phyloP scores from a whole-genome alignment of 441 rosid genomes.

The Erodium trifolium region DNA sequence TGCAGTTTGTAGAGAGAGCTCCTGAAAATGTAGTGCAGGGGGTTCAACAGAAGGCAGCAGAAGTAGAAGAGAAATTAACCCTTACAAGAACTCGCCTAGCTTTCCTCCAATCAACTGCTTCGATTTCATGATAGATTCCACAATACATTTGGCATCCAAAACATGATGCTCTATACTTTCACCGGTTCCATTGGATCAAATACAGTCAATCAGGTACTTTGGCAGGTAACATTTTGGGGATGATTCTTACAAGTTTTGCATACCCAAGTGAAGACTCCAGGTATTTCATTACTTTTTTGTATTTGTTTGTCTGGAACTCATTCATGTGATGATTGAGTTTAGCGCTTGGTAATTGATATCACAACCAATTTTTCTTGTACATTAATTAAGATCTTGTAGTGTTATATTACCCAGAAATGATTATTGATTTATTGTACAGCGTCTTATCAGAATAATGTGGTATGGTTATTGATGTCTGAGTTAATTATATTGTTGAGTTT shows the following conservation, averaged over 20 bases:
- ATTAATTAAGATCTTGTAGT: neutral
- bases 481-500: no score
- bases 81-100: slow-evolving; percentile 69
- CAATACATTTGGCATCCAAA: slow-evolving; percentile 14
- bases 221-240: neutral
- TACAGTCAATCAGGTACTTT: neutral
- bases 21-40: slow-evolving; percentile 76
- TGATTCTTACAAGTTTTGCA: neutral
- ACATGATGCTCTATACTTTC: neutral
- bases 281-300: no score
- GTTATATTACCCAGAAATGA: neutral
- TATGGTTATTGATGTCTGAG: no score
- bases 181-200: neutral
- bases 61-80: slow-evolving; percentile 74
- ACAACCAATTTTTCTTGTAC: neutral
- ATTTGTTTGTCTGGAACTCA: no score
- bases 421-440: neutral
- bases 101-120: slow-evolving; percentile 59
- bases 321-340: no score
- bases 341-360: no score
- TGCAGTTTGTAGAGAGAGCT: slow-evolving; percentile 79
- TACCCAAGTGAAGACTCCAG: no score
- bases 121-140: slow-evolving; percentile 34
- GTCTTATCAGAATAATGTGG: neutral
- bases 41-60: slow-evolving; percentile 69